Conservation (phyloP, 225 moss, liverwort and hornwort genomes). For the Sphagnum contortum region DNA sequence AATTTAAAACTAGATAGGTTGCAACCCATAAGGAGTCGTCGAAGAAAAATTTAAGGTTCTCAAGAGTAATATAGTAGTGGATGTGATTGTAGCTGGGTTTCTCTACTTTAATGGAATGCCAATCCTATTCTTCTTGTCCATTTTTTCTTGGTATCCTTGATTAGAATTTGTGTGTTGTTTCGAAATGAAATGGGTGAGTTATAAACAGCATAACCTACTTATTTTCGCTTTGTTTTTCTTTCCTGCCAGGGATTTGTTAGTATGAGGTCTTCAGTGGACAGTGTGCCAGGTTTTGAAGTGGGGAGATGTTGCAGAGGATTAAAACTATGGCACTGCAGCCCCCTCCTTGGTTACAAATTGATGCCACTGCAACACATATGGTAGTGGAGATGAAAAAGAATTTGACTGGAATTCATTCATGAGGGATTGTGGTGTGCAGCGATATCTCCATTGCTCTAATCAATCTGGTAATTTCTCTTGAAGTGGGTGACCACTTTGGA, state of each 20-base stretch:
- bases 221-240: no score
- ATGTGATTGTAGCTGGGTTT: no score
- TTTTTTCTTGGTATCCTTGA: no score
- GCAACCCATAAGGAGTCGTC: no score
- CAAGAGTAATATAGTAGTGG: no score
- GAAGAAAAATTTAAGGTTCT: no score
- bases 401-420: constrained; percentile 46
- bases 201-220: no score
- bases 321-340: constrained; percentile 66
- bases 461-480: constrained; percentile 40
- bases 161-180: no score
- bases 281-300: constrained; percentile 8
- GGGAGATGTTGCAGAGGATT: constrained; percentile 61
- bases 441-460: constrained; percentile 55
- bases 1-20: no score
- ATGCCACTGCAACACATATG: constrained; percentile 42
- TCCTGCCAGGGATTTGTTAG: not conserved
- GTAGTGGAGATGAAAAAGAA: constrained; percentile 44
- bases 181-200: no score
- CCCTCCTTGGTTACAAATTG: constrained; percentile 54
- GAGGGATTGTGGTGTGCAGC: constrained; percentile 50
- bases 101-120: no score
- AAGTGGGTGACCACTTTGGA: constrained; percentile 71
- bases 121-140: no score
- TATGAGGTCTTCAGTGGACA: not conserved